Base-by-base conservation (phyloP, 805 yeast species). In the Ogataea corticis region DNA sequence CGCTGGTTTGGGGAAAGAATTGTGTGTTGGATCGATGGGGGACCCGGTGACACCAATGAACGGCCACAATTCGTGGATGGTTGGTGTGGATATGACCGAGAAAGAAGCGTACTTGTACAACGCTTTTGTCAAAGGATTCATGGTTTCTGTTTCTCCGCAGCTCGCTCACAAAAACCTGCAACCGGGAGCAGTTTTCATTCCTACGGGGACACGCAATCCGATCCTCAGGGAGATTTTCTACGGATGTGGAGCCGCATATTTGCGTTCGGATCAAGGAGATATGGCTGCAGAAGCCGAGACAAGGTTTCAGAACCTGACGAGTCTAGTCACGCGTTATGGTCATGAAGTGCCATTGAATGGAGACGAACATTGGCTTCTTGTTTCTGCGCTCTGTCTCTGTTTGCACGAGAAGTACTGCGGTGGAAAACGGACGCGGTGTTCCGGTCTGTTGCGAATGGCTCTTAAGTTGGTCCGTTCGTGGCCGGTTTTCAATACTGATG, bases 131-230 rank as follows among this genome's bases (percentile, higher is more conserved):
- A 63, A 67, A 35, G 72, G 71, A 2, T 73, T 72, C 49, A 65
- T 75, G 48, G 66, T 66, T 5, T 56, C 71, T 3, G 57, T 72
- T 9, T 69, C 73, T 1, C 74, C 77, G 1, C 75, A 72, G 45
- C 54, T 65, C 31, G 67, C 76, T 0, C 75, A 71, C 46, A 66
- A 69, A 2, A 54, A 59, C 12, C 52, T 73, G 5, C 70, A 73
- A 10, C 72, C 76, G 0, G 63, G 63, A 1, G 68, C 72, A 0
- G 67, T 72, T 1, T 72, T 72, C 48, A 54, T 72, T 1, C 73
- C 75, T 1, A 62, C 64, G 7, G 66, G 69, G 7, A 44, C 60
- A 5, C 38, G 46, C 7, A 69, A 34, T 25, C 13, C 18, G 6
- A 12, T 38, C 4, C 49, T 70, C 38, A 54, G 59, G 30, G 61